Evolutionary conservation across 1,284 basidiomycete genomes (phyloP).

Genomic region (Leccinum fuscescens): DNA sequence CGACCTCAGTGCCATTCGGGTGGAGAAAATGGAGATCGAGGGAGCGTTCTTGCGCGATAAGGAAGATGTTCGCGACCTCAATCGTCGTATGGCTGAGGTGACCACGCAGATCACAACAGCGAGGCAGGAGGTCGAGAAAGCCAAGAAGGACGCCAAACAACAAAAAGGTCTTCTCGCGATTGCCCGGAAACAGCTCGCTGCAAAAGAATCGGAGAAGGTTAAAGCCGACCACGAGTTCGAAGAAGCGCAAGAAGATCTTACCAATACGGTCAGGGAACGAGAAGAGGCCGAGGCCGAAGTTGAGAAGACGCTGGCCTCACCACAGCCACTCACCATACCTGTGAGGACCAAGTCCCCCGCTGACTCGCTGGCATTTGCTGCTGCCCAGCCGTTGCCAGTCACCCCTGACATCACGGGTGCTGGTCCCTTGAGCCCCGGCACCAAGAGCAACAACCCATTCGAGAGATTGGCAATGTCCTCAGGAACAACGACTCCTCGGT

Average conservation of each 20-base stretch:
- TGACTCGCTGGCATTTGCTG: slow-evolving; percentile 61
- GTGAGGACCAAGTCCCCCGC: slow-evolving; percentile 29
- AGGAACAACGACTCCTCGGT: slow-evolving; percentile 45
- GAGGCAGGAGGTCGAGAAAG: slow-evolving; percentile 82
- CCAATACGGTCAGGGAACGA: slow-evolving; percentile 53
- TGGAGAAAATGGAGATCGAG: slow-evolving; percentile 93
- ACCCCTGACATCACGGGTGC: slow-evolving; percentile 54
- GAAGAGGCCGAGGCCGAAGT: slow-evolving; percentile 55
- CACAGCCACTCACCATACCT: slow-evolving; percentile 9
- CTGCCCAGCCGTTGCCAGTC: slow-evolving; percentile 63
- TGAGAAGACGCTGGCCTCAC: slow-evolving; percentile 29
- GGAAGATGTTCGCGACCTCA: slow-evolving; percentile 88
- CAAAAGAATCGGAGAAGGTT: slow-evolving; percentile 77
- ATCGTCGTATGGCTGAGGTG: slow-evolving; percentile 81
- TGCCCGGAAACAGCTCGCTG: slow-evolving; percentile 89
- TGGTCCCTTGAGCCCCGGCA: slow-evolving; percentile 37
- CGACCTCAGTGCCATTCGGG: slow-evolving; percentile 83
- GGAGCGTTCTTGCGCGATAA: slow-evolving; percentile 88
- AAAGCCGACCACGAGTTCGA: slow-evolving; percentile 72
- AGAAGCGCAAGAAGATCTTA: slow-evolving; percentile 58
- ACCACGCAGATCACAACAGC: slow-evolving; percentile 71
- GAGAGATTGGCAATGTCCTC: slow-evolving; percentile 64
- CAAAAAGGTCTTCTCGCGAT: slow-evolving; percentile 95
- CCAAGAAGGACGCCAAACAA: slow-evolving; percentile 92
- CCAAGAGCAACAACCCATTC: slow-evolving; percentile 92